Conservation (phyloP, 2,329 filamentous ascomycete species). For the Pseudogymnoascus sp. region DNA sequence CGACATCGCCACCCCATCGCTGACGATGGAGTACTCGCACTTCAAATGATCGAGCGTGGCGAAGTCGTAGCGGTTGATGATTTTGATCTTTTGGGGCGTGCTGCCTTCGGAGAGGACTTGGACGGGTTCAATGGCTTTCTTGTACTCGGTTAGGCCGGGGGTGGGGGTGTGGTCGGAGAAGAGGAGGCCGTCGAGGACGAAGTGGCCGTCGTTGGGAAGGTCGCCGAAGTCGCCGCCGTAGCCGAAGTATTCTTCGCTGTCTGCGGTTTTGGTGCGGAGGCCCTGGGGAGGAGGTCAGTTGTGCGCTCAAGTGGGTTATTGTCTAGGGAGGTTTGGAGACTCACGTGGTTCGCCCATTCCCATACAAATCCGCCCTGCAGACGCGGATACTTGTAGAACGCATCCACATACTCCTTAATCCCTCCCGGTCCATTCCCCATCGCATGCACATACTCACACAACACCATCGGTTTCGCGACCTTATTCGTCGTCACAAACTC, state of each 20-base stretch:
- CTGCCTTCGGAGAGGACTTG: slow-evolving; percentile 20
- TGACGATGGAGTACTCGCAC: slow-evolving; percentile 36
- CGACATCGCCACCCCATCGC: slow-evolving; percentile 30
- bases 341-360: slow-evolving; percentile 37
- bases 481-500: slow-evolving; percentile 16
- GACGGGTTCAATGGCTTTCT: slow-evolving; percentile 34
- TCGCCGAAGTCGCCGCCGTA: slow-evolving; percentile 39
- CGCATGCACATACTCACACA: slow-evolving; percentile 33
- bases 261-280: slow-evolving; percentile 28
- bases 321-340: neutral
- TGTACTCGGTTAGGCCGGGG: slow-evolving; percentile 34
- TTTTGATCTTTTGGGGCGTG: slow-evolving; percentile 17
- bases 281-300: slow-evolving; percentile 22
- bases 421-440: slow-evolving; percentile 53
- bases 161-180: slow-evolving; percentile 34
- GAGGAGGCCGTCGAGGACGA: slow-evolving; percentile 36
- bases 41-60: slow-evolving; percentile 40
- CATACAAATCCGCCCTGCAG: slow-evolving; percentile 46
- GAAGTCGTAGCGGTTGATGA: slow-evolving; percentile 44
- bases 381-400: slow-evolving; percentile 42
- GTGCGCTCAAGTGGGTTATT: too few relatives aligned
- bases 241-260: slow-evolving; percentile 32
- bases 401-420: slow-evolving; percentile 46
- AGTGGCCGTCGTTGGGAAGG: slow-evolving; percentile 35
- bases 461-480: slow-evolving; percentile 34